A percentile compares a stretch with the other conserved stretches of the same genome.
Evolutionary conservation across 2,329 filamentous ascomycete genomes (phyloP).

Genomic region (Microcyclospora tardicrescens): DNA sequence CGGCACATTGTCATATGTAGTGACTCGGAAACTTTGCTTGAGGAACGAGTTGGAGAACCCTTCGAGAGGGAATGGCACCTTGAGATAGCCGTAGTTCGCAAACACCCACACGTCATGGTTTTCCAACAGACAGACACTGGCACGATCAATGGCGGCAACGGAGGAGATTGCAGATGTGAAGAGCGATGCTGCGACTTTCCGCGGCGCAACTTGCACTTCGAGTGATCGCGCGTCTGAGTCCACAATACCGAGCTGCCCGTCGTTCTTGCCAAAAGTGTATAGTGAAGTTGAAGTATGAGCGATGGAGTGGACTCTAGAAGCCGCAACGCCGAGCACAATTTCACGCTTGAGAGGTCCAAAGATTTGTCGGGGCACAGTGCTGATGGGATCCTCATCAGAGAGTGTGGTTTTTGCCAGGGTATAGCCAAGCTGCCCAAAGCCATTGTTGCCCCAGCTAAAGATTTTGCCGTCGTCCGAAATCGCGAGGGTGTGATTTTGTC

Average conservation of each 20-base stretch:
- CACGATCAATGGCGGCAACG: conserved; percentile 79
- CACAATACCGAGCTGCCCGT: conserved; percentile 84
- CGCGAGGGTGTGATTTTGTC: conserved; percentile 82
- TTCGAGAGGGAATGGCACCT: conserved; percentile 69
- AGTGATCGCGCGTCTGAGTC: conserved; percentile 89
- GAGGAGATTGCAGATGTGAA: conserved; percentile 60
- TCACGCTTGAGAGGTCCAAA: conserved; percentile 89
- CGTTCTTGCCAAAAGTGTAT: conserved; percentile 91
- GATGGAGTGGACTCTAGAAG: conserved; percentile 83
- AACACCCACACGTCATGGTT: conserved; percentile 89
- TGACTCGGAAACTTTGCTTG: conserved; percentile 50
- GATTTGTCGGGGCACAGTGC: conserved; percentile 69
- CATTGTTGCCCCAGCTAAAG: conserved; percentile 90
- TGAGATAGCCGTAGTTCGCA: conserved; percentile 91
- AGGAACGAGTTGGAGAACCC: conserved; percentile 59
- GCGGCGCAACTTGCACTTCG: conserved; percentile 66
- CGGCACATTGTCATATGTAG: conserved; percentile 49
- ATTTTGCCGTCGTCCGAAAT: conserved; percentile 77
- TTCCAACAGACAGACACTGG: conserved; percentile 72
- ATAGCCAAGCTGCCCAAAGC: conserved; percentile 76
- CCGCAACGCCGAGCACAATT: conserved; percentile 64
- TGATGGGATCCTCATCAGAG: conserved; percentile 73
- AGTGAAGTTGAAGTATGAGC: conserved; percentile 69
- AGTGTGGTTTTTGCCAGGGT: conserved; percentile 52
- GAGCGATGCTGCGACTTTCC: conserved; percentile 77